Evolutionary conservation across 805 yeast species (phyloP).

Genomic region (Scheffersomyces stipitis): DNA sequence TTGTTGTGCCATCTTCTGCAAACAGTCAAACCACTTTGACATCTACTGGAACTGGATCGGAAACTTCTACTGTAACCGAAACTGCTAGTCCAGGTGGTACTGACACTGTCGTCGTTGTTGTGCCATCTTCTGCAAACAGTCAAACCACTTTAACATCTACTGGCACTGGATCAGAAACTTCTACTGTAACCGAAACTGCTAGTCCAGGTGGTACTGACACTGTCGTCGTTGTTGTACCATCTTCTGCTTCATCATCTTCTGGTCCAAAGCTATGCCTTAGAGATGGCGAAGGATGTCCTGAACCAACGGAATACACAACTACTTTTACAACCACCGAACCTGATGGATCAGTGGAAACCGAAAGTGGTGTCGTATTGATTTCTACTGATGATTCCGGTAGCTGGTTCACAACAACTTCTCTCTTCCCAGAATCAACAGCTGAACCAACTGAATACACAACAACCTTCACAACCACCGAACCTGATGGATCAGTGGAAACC

Average conservation of each 20-base stretch:
- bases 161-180: slow-evolving; percentile 4
- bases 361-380: no score
- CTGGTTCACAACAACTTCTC: no score
- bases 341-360: no score
- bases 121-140: slow-evolving; percentile 10
- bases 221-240: slow-evolving; percentile 12
- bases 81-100: slow-evolving; percentile 7
- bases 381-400: no score
- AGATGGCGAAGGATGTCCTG: no score
- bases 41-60: slow-evolving; percentile 3
- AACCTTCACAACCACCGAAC: no score
- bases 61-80: slow-evolving; percentile 9
- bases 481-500: no score
- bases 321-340: no score
- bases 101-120: slow-evolving; percentile 9
- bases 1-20: slow-evolving; percentile 14
- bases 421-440: no score
- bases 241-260: slow-evolving; percentile 5
- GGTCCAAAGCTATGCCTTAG: no score
- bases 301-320: no score
- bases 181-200: slow-evolving; percentile 6
- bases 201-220: slow-evolving; percentile 8
- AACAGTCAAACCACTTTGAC: slow-evolving; percentile 10
- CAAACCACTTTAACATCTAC: slow-evolving; percentile 6
- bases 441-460: no score